Evolutionary conservation across 768 basidiomycete genomes (phyloP).

Genomic region (Naematelia aurantialba): DNA sequence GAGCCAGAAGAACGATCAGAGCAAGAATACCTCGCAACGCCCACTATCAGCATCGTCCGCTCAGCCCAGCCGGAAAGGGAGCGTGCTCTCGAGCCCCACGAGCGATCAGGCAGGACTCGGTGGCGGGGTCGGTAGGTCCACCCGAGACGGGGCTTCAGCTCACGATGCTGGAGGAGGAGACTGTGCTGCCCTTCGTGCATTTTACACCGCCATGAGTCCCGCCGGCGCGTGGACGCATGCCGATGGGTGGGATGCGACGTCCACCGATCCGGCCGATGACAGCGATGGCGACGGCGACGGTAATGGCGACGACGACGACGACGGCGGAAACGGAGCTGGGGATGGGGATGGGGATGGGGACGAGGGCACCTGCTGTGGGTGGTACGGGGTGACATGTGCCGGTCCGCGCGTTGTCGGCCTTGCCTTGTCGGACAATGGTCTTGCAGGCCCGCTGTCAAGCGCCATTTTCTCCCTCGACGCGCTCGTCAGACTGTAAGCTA

Average conservation of each 20-base stretch:
- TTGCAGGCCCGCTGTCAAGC: slow-evolving; percentile 13
- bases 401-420: slow-evolving; percentile 13
- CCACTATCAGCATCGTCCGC: background rate
- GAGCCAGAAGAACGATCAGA: background rate
- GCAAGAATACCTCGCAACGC: background rate
- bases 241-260: slow-evolving; percentile 11
- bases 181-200: background rate
- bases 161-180: background rate
- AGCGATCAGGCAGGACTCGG: background rate
- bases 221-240: background rate
- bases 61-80: background rate
- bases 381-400: slow-evolving; percentile 27
- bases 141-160: background rate
- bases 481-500: slow-evolving; percentile 20
- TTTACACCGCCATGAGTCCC: background rate
- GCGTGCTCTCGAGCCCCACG: too few relatives aligned
- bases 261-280: slow-evolving; percentile 1
- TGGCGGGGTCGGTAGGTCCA: background rate
- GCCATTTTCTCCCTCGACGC: slow-evolving; percentile 15
- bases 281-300: slow-evolving; percentile 4
- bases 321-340: too few relatives aligned
- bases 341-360: background rate
- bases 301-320: too few relatives aligned
- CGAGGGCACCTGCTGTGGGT: slow-evolving; percentile 17
- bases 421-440: slow-evolving; percentile 15